Evolutionary conservation across 768 basidiomycete genomes (phyloP).

Genomic region (Mycena chlorophos): DNA sequence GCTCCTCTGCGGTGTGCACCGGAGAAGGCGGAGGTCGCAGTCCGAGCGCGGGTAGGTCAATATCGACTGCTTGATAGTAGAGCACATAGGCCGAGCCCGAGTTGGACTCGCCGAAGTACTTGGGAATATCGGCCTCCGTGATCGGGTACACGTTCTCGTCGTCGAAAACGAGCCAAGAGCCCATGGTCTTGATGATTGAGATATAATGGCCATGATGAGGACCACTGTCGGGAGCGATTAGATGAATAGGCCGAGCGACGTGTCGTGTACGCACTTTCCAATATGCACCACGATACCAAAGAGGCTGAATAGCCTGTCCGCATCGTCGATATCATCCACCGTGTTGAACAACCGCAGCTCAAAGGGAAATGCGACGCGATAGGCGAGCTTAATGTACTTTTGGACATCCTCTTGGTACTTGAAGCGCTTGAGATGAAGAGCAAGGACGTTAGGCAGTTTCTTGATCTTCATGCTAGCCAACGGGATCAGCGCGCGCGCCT

Average conservation of each 20-base stretch:
- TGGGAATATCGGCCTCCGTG: constrained; percentile 84
- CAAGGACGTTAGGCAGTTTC: constrained; percentile 90
- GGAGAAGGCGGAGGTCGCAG: constrained; percentile 42
- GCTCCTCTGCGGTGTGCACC: constrained; percentile 27
- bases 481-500: constrained; percentile 4
- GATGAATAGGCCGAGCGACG: constrained; percentile 11
- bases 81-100: constrained; percentile 92
- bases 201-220: constrained; percentile 99
- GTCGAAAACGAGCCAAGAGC: constrained; percentile 90
- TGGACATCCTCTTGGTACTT: constrained; percentile 94
- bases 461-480: constrained; percentile 95
- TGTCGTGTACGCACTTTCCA: constrained; percentile 76
- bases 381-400: constrained; percentile 92
- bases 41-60: constrained; percentile 74
- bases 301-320: constrained; percentile 90
- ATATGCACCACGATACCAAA: constrained; percentile 99
- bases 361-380: constrained; percentile 95
- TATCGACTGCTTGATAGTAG: constrained; percentile 93
- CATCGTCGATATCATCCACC: constrained; percentile 87
- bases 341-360: constrained; percentile 97
- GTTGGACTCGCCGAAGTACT: constrained; percentile 91
- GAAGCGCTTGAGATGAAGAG: constrained; percentile 96
- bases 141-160: constrained; percentile 91
- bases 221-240: constrained; percentile 54
- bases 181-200: constrained; percentile 85